Base-by-base conservation (phyloP, 2,329 filamentous ascomycete genomes). In the Sclerotiophoma versabilis region DNA sequence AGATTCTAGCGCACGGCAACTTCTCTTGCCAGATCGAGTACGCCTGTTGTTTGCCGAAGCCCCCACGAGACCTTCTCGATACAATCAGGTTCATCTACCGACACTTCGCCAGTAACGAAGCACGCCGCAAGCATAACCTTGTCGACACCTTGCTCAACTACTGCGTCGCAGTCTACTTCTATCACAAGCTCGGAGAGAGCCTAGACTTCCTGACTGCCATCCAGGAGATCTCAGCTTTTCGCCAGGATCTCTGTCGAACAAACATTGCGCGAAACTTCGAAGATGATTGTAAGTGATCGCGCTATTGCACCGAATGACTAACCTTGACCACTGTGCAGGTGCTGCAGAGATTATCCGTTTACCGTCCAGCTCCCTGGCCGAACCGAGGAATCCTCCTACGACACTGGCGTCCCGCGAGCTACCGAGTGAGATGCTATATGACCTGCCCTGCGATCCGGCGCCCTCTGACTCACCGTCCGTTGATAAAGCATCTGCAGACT, bases 81-180 rank as follows among this genome's bases (percentile, higher is more conserved):
- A 73, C 76, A 2, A 76, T 80, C 36, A 60, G 63, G n/a, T 76
- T 71, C 60, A 42, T 74, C 17, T 76, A 75, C 51, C 38, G 48
- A 12, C 49, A 75, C 49, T 66, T 70, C 39, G 48, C 57, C 19
- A 58, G 58, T 19, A 37, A 63, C 3, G 44, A 73, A 36, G 57
- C 63, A 15, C 60, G 63, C 27, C 54, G 60, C 39, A 58, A 69
- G 26, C 60, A 67, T 22, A 58, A 63, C 15, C 62, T 80, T 4
- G 57, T 77, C 7, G 70, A 77, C 34, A 74, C 72, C 0, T 64
- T 80, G 14, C 65, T 78, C 42, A 72, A 78, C 58, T 80, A 80
- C 62, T 80, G 77, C 53, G 67, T 80, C 17, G 65, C 69, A 6
- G 67, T 64, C 23, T 79, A 77, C 58, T 30, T 62, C 3, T 67